Conservation (phyloP, 2,329 filamentous ascomycete species). For the Talaromyces amestolkiae region DNA sequence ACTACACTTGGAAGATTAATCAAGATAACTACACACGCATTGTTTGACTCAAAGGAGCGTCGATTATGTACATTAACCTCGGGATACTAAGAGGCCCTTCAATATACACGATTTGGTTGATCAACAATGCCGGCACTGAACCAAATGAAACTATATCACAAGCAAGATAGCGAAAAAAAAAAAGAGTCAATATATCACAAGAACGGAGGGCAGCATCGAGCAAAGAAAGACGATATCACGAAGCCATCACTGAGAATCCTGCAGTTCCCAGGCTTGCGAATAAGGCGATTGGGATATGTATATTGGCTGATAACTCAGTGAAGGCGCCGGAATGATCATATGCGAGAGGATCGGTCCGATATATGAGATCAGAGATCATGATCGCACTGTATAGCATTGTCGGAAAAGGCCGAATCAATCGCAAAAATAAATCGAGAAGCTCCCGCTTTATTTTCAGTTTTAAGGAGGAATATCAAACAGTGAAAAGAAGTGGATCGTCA, state of each 20-base stretch:
- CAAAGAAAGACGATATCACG: background rate
- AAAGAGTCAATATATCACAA: background rate
- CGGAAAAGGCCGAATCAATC: background rate
- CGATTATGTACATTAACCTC: constrained; percentile 4
- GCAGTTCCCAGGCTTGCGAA: background rate
- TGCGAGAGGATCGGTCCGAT: background rate
- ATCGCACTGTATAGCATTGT: background rate
- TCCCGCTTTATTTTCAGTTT: background rate
- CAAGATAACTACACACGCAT: background rate
- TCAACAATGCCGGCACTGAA: background rate
- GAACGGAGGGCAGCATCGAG: background rate
- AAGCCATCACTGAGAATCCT: background rate
- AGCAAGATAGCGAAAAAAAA: background rate
- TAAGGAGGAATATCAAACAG: background rate
- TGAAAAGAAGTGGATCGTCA: background rate
- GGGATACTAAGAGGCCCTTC: background rate
- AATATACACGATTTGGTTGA: background rate
- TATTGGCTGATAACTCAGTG: background rate
- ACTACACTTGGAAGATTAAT: background rate
- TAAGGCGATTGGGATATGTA: background rate
- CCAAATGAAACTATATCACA: background rate
- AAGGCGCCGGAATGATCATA: background rate
- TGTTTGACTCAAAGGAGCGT: background rate
- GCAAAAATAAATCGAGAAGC: background rate
- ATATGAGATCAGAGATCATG: background rate